These are phyloP conservation scores for Plasmopara halstedii DNA, from an alignment of 352 stramenopile species.

Conservation along the genomic window DNA sequence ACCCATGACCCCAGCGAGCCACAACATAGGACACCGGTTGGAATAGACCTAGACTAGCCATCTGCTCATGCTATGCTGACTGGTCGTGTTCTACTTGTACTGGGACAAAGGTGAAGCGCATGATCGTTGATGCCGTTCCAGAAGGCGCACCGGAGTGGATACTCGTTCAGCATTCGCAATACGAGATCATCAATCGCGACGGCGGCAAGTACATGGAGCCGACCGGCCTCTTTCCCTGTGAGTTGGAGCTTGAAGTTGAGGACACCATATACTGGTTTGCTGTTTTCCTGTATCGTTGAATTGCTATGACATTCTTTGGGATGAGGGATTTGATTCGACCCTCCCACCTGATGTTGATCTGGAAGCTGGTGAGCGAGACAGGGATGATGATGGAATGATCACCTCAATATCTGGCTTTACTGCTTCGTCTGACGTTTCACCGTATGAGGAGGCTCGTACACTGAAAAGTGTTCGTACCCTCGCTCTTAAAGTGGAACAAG, in stretches of 20 bases:
- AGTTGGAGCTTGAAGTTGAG: background rate
- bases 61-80: no score
- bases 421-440: background rate
- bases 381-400: background rate
- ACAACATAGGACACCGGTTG: no score
- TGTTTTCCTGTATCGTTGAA: background rate
- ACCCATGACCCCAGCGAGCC: no score
- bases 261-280: no score
- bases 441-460: background rate
- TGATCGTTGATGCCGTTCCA: background rate
- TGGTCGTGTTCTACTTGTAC: no score
- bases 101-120: background rate
- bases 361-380: no score
- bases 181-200: background rate
- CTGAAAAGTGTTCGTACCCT: no score
- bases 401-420: background rate
- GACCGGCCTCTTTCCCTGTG: background rate
- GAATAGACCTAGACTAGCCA: no score
- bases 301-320: background rate
- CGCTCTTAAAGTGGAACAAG: no score
- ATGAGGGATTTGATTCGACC: background rate
- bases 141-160: background rate
- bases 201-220: background rate
- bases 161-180: background rate
- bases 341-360: background rate